phyloP scores from a whole-genome alignment of 2,329 filamentous ascomycete species.

The Botrytis deweyae region DNA sequence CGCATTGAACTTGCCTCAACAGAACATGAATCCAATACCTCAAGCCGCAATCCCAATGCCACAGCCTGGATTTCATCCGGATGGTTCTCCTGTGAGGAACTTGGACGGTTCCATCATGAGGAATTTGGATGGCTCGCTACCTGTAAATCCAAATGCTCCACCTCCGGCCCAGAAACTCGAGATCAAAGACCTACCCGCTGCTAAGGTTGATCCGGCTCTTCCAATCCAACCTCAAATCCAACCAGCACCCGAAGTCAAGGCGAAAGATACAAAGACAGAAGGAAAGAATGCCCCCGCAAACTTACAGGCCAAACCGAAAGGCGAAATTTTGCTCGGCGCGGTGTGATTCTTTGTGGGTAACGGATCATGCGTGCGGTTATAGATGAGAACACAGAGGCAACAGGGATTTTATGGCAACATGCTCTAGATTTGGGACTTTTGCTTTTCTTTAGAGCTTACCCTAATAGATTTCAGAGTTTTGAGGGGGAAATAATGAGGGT shows the following conservation, averaged over 20 bases:
- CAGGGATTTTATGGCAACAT: neutral
- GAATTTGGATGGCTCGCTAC: conserved; percentile 8
- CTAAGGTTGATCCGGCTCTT: neutral
- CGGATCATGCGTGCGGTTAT: neutral
- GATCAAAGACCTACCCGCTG: neutral
- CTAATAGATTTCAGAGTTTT: neutral
- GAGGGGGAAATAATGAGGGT: neutral
- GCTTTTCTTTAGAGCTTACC: neutral
- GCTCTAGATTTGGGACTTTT: neutral
- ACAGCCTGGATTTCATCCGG: conserved; percentile 8
- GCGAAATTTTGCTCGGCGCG: neutral
- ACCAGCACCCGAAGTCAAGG: neutral
- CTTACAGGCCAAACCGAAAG: neutral
- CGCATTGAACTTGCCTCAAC: neutral
- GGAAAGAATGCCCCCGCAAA: neutral
- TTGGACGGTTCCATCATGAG: conserved; percentile 7
- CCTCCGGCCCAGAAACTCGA: neutral
- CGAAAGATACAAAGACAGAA: neutral
- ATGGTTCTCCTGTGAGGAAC: conserved; percentile 3
- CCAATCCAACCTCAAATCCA: neutral
- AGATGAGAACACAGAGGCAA: neutral
- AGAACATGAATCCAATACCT: conserved; percentile 1
- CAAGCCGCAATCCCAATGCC: neutral
- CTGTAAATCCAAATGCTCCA: conserved; percentile 3
- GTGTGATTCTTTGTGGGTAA: neutral